phyloP scores from a whole-genome alignment of 2,329 filamentous ascomycete species.

The Pestalotiopsis sp. region DNA sequence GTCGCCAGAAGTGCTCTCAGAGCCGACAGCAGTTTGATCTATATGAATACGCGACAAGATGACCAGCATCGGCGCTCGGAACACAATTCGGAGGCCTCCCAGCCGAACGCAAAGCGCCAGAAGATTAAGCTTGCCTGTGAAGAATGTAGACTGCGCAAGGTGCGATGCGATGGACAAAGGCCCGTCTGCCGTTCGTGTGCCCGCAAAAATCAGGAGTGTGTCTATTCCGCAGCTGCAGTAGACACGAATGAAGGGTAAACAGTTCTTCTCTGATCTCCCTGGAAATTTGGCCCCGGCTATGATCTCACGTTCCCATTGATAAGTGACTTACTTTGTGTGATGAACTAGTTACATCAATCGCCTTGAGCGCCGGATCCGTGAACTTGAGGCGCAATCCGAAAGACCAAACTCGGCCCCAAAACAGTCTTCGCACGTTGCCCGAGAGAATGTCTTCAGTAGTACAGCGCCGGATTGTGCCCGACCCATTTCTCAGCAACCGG shows the following conservation, averaged over 20 bases:
- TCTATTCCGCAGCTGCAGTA: neutral
- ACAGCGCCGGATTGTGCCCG: neutral
- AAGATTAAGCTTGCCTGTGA: neutral
- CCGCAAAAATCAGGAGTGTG: neutral
- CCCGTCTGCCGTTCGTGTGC: neutral
- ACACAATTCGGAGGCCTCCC: neutral
- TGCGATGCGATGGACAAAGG: neutral
- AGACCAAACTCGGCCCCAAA: neutral
- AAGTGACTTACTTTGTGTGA: neutral
- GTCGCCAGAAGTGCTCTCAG: neutral
- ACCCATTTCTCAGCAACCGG: neutral
- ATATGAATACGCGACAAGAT: neutral
- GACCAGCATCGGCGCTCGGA: neutral
- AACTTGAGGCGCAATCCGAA: neutral
- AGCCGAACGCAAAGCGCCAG: neutral
- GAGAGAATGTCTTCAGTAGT: neutral
- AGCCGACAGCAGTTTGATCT: neutral
- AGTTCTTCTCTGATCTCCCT: too few relatives aligned
- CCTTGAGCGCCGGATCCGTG: neutral
- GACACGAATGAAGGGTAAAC: neutral
- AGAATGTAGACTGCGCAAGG: neutral
- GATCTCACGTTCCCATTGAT: neutral
- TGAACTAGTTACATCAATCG: neutral
- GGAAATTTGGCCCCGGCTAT: neutral
- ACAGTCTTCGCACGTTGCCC: neutral